A percentile compares a stretch with the other conserved stretches of the same genome.
Evolutionary conservation across 768 basidiomycete species (phyloP).

Genomic region (Nidula microcarpa): DNA sequence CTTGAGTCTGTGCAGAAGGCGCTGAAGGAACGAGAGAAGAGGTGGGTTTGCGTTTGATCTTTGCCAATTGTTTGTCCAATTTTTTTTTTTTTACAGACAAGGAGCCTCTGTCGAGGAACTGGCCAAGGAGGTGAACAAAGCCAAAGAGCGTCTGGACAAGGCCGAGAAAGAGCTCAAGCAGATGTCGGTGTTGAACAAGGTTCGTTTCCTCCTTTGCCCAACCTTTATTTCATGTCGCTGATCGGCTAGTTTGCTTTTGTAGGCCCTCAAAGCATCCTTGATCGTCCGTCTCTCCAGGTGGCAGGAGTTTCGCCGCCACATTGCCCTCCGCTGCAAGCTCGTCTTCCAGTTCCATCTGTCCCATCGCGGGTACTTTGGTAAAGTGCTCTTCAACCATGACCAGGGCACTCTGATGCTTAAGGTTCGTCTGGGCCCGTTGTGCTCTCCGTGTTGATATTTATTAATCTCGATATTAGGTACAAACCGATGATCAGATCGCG

Average conservation of each 20-base stretch:
- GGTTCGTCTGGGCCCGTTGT: constrained; percentile 23
- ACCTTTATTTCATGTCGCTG: neutral
- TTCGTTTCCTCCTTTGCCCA: constrained; percentile 17
- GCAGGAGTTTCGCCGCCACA: constrained; percentile 86
- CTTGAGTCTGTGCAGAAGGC: constrained; percentile 64
- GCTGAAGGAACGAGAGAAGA: constrained; percentile 62
- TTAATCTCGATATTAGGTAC: constrained; percentile 42
- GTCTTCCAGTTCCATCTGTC: constrained; percentile 81
- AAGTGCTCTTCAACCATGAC: constrained; percentile 82
- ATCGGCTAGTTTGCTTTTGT: neutral
- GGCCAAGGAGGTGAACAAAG: constrained; percentile 64
- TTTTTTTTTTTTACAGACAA: constrained; percentile 40
- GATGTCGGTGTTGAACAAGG: constrained; percentile 65
- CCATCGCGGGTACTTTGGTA: constrained; percentile 86
- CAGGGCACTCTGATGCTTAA: constrained; percentile 61
- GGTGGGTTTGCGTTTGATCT: constrained; percentile 30
- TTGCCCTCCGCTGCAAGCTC: constrained; percentile 82
- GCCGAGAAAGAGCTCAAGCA: constrained; percentile 63
- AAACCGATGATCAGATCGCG: constrained; percentile 75
- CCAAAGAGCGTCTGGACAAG: constrained; percentile 53
- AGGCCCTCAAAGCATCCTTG: constrained; percentile 72
- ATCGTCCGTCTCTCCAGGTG: constrained; percentile 66
- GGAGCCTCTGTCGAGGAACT: constrained; percentile 79
- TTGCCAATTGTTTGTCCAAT: neutral
- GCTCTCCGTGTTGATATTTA: neutral